Evolutionary conservation across 805 yeast species (phyloP), one percentile per base, ranked within the genome.

Genomic region (Candida orba): DNA sequence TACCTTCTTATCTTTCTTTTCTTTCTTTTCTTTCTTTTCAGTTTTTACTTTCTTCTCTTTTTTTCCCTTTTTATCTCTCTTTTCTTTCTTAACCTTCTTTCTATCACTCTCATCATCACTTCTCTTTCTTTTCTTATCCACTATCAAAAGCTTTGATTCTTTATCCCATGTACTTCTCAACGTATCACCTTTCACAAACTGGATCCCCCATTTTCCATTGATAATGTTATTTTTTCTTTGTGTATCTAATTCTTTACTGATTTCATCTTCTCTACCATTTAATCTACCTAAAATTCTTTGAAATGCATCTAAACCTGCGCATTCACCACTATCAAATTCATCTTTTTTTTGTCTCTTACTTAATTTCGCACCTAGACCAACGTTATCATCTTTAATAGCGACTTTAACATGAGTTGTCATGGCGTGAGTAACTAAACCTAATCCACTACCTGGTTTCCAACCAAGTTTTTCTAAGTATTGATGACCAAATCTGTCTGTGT

Each of bases 361-460:
- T 36, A 82, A 66, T 51, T 76, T 79, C n/a, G 95, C 85, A n/a
- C 99, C 99, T 8, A 91, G 69, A 0, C 99, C 99, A 3, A 78
- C 63, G 41, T 75, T 86, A 53, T 91, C 96, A 35, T 83, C 87
- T 62, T 90, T 91, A 13, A 88, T 65, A 4, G 77, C 63, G 12
- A 93, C 93, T 57, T 84, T 89, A 36, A 91, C 84, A 59, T 93
- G 96, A 2, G 88, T 67, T 0, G 88, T 85, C 36, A 78, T 73
- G 4, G 93, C 80, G 56, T 81, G 77, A 4, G 72, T 58, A 2
- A 75, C 80, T 40, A 76, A 60, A 2, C 99, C 99, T 18, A 91
- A 72, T 8, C 98, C 98, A 49, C 70, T 67, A 17, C 99, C 99
- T 2, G 95, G 95, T 41, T 70, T 73, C 99, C 99, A 91, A 15